Percentiles rank a stretch among this genome's conserved stretches.
phyloP scores from a whole-genome alignment of 2,329 filamentous ascomycete genomes.

The Colletotrichum tofieldiae region DNA sequence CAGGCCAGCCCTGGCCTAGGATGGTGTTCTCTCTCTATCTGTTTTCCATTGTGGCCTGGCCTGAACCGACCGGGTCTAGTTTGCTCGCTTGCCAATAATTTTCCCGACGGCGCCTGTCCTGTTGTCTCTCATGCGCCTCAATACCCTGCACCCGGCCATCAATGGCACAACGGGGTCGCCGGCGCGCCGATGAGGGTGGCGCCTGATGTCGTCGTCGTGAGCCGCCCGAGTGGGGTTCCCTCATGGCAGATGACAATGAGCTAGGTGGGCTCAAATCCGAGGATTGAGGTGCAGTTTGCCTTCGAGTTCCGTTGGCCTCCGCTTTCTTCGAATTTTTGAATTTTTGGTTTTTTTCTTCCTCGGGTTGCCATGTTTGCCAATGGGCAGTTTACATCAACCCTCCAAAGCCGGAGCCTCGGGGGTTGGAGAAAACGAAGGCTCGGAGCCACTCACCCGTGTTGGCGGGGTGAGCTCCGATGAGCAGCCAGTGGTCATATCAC shows the following conservation, averaged over 20 bases:
- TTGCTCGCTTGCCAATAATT: neutral
- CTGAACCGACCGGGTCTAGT: neutral
- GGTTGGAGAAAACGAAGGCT: neutral
- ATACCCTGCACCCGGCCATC: neutral
- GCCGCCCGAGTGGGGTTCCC: neutral
- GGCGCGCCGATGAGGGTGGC: neutral
- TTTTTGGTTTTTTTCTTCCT: neutral
- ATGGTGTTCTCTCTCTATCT: neutral
- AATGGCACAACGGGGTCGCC: slow-evolving; percentile 7
- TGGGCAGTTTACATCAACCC: neutral
- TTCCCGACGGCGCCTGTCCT: neutral
- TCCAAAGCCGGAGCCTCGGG: neutral
- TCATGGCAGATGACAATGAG: slow-evolving; percentile 2
- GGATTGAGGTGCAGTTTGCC: slow-evolving; percentile 3
- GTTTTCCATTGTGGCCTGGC: neutral
- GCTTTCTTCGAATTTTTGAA: neutral
- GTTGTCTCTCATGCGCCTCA: neutral
- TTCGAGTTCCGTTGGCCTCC: neutral
- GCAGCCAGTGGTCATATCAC: neutral
- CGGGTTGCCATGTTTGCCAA: neutral
- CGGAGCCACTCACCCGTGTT: too few relatives aligned
- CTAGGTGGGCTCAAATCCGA: slow-evolving; percentile 12
- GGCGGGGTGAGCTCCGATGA: slow-evolving; percentile 8
- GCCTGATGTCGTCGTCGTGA: neutral
- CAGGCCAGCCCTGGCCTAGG: slow-evolving; percentile 1